Evolutionary conservation across 495 filamentous ascomycete species (phyloP), one percentile per base, ranked within the genome.

Genomic region (Xylaria castorea): DNA sequence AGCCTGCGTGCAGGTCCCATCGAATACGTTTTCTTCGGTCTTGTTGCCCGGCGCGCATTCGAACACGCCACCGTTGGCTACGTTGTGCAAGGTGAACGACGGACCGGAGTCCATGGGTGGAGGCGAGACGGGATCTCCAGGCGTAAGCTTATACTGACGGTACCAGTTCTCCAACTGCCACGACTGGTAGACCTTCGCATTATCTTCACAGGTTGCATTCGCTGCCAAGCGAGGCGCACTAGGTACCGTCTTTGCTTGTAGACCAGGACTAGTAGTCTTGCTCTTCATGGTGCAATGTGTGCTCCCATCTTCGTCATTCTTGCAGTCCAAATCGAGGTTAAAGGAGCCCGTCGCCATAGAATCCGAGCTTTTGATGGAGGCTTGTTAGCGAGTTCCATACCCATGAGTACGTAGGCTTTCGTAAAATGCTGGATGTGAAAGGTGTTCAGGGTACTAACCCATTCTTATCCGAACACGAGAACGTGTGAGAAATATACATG

Each of bases 401-500:
- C 2, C 30, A 32, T 38, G 9, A 25, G 1, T 44, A n/a, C 5
- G 2, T 42, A 64, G 27, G 25, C 50, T 48, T 51, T 32, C 32
- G 22, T 5, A 12, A 22, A 36, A 38, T 1, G 12, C 30, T 1
- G 16, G 57, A 30, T 25, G 27, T 5, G 16, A 25, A 57, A 20
- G 30, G 48, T 20, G 8, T 55, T 30, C 8, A 27, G 55, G 40
- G 22, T 34, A 72, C 82, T 66, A 62, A 84, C 82, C 82, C 82
- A 30, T 75, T 32, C 25, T 69, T 70, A 50, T 83, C 79, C 1
- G 81, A 83, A 61, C 82, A 84, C 4, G 73, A 60, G 68, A 81
- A 84, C 2, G 79, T 82, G 63, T 84, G 82, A 0, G 80, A 76
- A 50, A 84, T 62, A 32, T 83, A 81, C 62, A 83, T 73, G 11